These are phyloP conservation scores for Asterophora lycoperdoides DNA, from an alignment of 768 basidiomycete species.

Conservation along the genomic window DNA sequence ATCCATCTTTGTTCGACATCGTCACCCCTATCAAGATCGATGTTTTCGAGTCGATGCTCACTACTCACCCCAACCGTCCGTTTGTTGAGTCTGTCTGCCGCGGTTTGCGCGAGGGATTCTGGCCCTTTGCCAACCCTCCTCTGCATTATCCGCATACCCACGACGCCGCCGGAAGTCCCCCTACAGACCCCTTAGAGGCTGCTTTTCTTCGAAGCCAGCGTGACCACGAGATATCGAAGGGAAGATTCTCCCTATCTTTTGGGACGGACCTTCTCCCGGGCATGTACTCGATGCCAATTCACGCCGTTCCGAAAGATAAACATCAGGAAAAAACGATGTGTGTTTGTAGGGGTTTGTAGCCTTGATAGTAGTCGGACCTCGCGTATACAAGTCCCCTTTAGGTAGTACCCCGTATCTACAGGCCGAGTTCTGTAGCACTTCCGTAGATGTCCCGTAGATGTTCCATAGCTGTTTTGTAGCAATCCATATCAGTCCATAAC, in stretches of 20 bases:
- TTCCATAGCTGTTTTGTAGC: too few relatives aligned
- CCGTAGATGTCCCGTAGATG: too few relatives aligned
- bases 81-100: conserved; percentile 31
- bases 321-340: too few relatives aligned
- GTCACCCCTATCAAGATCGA: conserved; percentile 23
- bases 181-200: conserved; percentile 8
- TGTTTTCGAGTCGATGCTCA: conserved; percentile 13
- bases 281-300: conserved; percentile 38
- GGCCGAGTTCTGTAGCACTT: too few relatives aligned
- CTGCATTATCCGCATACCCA: conserved; percentile 15
- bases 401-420: too few relatives aligned
- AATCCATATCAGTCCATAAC: too few relatives aligned
- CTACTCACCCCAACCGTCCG: conserved; percentile 37
- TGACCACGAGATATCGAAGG: conserved; percentile 22
- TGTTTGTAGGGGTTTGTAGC: too few relatives aligned
- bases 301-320: conserved; percentile 39
- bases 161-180: conserved; percentile 15
- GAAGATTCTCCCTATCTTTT: conserved; percentile 29
- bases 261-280: conserved; percentile 34
- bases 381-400: too few relatives aligned
- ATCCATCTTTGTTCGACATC: conserved; percentile 29
- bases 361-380: too few relatives aligned
- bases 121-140: conserved; percentile 34
- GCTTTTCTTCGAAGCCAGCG: conserved; percentile 25
- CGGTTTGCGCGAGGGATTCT: conserved; percentile 35